Conservation (phyloP, 441 rosid genomes). For the Melastoma candidum region DNA sequence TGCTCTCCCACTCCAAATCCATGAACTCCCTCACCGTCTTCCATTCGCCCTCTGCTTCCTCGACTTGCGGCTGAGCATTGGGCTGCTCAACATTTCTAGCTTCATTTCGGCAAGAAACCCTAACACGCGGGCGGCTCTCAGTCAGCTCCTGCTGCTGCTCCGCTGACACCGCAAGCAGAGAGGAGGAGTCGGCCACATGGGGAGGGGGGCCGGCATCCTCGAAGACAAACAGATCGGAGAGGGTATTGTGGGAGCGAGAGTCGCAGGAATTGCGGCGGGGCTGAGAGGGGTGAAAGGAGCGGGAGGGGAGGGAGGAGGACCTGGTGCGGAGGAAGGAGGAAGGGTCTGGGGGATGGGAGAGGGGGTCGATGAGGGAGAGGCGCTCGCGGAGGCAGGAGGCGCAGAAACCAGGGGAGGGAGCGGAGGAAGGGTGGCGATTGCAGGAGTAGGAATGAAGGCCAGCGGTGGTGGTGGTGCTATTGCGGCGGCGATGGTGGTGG, state of each 20-base stretch:
- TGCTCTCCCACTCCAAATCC: constrained; percentile 47
- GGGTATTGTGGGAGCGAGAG: constrained; percentile 32
- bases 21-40: constrained; percentile 62
- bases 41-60: constrained; percentile 21
- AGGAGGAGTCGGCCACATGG: constrained; percentile 6
- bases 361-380: constrained; percentile 31
- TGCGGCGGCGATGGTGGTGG: not conserved
- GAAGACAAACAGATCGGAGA: constrained; percentile 27
- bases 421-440: constrained; percentile 25
- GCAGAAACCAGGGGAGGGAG: constrained; percentile 28
- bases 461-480: not conserved
- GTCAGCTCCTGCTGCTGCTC: constrained; percentile 2
- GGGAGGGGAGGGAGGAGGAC: constrained; percentile 28
- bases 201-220: constrained; percentile 21
- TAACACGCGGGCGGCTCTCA: constrained; percentile 9
- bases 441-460: constrained; percentile 20
- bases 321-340: constrained; percentile 33
- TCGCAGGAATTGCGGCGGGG: constrained; percentile 60
- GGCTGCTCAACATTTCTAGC: not conserved
- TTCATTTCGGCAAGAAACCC: constrained; percentile 9
- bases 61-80: constrained; percentile 11
- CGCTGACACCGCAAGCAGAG: not conserved
- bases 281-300: constrained; percentile 23
- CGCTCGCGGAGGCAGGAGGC: constrained; percentile 36
- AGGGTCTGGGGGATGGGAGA: constrained; percentile 13